Evolutionary conservation across 176 grass and related monocot genomes (phyloP).

Genomic region (Eragrostis nindensis): DNA sequence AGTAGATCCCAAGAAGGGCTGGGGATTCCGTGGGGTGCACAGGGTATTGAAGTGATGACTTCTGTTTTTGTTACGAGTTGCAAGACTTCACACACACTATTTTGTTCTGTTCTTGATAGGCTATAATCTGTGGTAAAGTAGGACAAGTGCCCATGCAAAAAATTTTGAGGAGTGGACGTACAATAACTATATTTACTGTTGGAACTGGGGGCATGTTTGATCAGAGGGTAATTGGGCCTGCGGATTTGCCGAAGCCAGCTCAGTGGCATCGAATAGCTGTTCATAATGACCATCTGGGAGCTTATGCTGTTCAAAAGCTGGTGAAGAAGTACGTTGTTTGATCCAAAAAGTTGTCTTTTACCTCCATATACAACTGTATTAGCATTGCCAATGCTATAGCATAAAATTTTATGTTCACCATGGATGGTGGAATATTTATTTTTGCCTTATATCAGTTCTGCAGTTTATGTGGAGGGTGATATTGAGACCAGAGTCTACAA

Average conservation of each 20-base stretch:
- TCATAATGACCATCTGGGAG: slow-evolving; percentile 70
- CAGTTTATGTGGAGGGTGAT: slow-evolving; percentile 93
- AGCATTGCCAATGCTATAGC: neutral
- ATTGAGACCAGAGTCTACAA: slow-evolving; percentile 97
- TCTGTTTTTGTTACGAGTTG: slow-evolving; percentile 14
- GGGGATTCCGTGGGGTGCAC: slow-evolving; percentile 81
- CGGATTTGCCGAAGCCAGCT: slow-evolving; percentile 69
- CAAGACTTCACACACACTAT: slow-evolving; percentile 7
- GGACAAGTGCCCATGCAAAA: slow-evolving; percentile 88
- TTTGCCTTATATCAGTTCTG: slow-evolving; percentile 56
- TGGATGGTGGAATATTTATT: slow-evolving; percentile 25
- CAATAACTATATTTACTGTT: slow-evolving; percentile 85
- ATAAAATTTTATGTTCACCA: neutral
- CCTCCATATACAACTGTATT: slow-evolving; percentile 34
- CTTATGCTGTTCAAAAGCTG: slow-evolving; percentile 80
- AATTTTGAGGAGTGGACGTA: slow-evolving; percentile 81
- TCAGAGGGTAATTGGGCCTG: slow-evolving; percentile 68
- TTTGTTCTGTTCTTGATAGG: slow-evolving; percentile 60
- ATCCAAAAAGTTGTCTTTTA: slow-evolving; percentile 13
- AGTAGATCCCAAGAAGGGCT: slow-evolving; percentile 71
- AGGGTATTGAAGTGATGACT: slow-evolving; percentile 54
- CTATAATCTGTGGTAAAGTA: slow-evolving; percentile 90
- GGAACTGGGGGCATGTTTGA: slow-evolving; percentile 97
- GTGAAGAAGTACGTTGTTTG: slow-evolving; percentile 82
- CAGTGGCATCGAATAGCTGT: slow-evolving; percentile 93